Evolutionary conservation across 768 basidiomycete species (phyloP), one percentile per base, ranked within the genome.

Genomic region (Tulasnella sp.): DNA sequence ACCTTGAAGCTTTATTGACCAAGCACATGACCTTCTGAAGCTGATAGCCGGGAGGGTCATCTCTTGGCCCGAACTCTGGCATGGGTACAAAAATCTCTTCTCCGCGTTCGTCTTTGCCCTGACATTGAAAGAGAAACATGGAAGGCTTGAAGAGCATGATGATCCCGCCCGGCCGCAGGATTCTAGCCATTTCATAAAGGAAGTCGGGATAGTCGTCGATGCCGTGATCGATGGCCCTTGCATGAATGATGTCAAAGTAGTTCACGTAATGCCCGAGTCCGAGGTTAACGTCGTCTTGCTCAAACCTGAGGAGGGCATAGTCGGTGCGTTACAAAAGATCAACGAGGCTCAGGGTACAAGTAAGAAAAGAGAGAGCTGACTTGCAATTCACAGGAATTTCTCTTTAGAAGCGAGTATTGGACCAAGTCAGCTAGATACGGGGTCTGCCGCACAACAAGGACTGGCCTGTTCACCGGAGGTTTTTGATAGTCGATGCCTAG

Each of bases 121-220:
- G 14, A 12, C 14, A 15, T 6, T 64, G 34, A 7, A 38, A 76
- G 6, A 76, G 67, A 11, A 22, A 6, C 67, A 45, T 45, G 7
- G 34, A 34, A n/a, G 67, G 40, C 14, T 70, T 42, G 58, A 76
- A 39, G 6, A 76, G 67, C 25, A 76, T 15, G 3, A 76, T 22
- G 64, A 76, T 25, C 29, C 75, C 75, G 25, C 40, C 64, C 2
- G 67, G 67, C n/a, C 68, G 38, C 14, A 76, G 42, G 39, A 70
- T 68, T 19, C 67, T 1, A 39, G 75, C 58, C 58, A 76, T 40
- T 8, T 76, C 68, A 39, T 76, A 67, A 22, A 76, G 29, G 34
- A 76, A 76, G 22, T 39, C 29, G 37, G 64, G 67, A 69, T 76
- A 76, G 67, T 76, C 67, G 39, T 42, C 29, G 67, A 76, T 54